Percentiles rank a stretch among this genome's conserved stretches.
Conservation (phyloP, 805 yeast species). For the Tetrapisispora nanseiensis region DNA sequence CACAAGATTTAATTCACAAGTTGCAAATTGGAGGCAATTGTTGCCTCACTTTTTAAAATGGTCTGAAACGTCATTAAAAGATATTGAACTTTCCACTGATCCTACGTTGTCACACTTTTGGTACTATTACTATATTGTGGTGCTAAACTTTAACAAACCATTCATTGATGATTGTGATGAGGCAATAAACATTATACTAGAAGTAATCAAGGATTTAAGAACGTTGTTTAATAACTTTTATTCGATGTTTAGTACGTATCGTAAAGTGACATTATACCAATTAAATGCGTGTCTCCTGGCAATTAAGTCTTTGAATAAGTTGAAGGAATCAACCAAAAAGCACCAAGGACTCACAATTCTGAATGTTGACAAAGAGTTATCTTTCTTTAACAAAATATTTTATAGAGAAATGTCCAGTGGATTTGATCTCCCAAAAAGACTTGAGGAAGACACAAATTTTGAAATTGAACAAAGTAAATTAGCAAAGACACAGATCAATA, state of each 20-base stretch:
- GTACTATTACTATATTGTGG: conserved; percentile 48
- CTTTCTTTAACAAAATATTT: conserved; percentile 20
- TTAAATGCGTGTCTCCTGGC: conserved; percentile 29
- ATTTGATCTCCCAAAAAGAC: conserved; percentile 17
- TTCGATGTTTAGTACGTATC: conserved; percentile 16
- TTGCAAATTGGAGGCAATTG: conserved; percentile 41
- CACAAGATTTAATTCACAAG: conserved; percentile 38
- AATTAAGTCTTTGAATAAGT: conserved; percentile 21
- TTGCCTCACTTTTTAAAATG: conserved; percentile 43
- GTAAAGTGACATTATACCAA: conserved; percentile 24
- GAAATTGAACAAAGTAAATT: conserved; percentile 20
- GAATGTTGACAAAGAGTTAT: conserved; percentile 13
- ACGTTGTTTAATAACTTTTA: conserved; percentile 23
- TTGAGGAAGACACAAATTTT: conserved; percentile 17
- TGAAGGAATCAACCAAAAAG: conserved; percentile 7
- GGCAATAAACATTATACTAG: conserved; percentile 21
- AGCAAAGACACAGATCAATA: conserved; percentile 20
- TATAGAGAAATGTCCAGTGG: conserved; percentile 18
- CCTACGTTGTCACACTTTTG: conserved; percentile 45
- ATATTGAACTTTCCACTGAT: conserved; percentile 36
- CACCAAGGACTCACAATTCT: conserved; percentile 4
- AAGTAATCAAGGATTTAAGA: conserved; percentile 23
- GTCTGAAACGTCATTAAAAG: conserved; percentile 34
- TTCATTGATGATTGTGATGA: conserved; percentile 37
- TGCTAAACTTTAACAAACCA: conserved; percentile 52